Base-by-base conservation (phyloP, 225 moss, liverwort and hornwort genomes). In the Bryoerythrophyllum caledonicum region DNA sequence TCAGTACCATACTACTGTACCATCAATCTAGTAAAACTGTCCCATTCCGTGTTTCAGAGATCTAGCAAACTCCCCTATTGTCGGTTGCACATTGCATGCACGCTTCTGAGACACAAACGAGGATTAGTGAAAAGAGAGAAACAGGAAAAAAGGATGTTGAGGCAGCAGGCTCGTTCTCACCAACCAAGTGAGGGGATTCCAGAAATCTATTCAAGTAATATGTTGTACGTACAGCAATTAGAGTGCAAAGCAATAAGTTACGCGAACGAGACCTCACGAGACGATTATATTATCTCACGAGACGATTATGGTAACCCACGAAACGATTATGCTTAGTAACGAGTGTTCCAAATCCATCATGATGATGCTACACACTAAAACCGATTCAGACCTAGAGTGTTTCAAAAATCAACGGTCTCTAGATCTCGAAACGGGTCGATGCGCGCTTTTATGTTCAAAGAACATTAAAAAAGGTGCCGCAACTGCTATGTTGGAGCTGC, bases 361-460 rank as follows among this genome's bases (percentile, higher is more conserved):
- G 12, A 13, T 13, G 43, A 43, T 34, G 34, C 34, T 4, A 1
- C 13, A 14, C 14, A 15, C 14, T 4, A 44, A 44, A 14, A 44
- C 44, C 15, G 17, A 6, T 38, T 38, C 38, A 38, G 38, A 10
- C 38, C 4, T 6, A 4, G 17, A 19, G 6, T 17, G 25, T 25
- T 70, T 70, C 57, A 57, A 70, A 70, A 57, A 57, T 19, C 57
- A 57, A 70, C 70, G 70, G 57, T 19, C 69, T 4, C 14, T 54
- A 1, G 9, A 9, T 8, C 11, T 34, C 14, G 0, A 24, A 70
- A 70, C 44, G 60, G 60, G 5, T 43, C 2, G 44, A 58, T 28
- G 71, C 27, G n/a, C 28, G 28, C 44, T 43, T 60, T 72, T 11
- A 3, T 19, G 4, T 57, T 70, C 57, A 57, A 57, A 41, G 56